Conservation (phyloP, 2,329 filamentous ascomycete genomes). For the Trichoderma simmonsii region DNA sequence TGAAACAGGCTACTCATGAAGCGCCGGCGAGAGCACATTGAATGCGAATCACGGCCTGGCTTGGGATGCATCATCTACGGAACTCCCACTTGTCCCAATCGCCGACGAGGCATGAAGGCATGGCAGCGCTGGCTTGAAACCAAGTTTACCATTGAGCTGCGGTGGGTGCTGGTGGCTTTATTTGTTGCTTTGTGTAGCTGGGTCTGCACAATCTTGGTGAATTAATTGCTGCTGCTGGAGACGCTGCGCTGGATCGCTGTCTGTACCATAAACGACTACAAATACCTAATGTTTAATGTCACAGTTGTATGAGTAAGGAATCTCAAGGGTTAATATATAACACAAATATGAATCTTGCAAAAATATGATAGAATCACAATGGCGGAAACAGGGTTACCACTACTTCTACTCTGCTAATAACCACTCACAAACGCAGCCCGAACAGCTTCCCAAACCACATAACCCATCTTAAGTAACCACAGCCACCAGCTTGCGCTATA, state of each 20-base stretch:
- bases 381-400: background rate
- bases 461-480: no score
- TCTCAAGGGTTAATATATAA: background rate
- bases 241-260: background rate
- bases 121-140: conserved; percentile 44
- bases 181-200: conserved; percentile 34
- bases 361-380: background rate
- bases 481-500: no score
- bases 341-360: background rate
- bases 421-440: no score
- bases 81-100: conserved; percentile 47
- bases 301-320: background rate
- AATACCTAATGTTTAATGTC: conserved; percentile 1
- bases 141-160: conserved; percentile 45
- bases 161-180: conserved; percentile 47
- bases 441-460: no score
- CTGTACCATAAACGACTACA: background rate
- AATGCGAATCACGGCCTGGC: conserved; percentile 57
- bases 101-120: conserved; percentile 43
- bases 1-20: conserved; percentile 53
- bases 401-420: background rate
- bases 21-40: conserved; percentile 56
- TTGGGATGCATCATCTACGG: conserved; percentile 55
- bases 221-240: background rate
- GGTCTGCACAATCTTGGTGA: conserved; percentile 6